phyloP scores from a whole-genome alignment of 2,329 filamentous ascomycete species.

The Sarocladium oryzae region DNA sequence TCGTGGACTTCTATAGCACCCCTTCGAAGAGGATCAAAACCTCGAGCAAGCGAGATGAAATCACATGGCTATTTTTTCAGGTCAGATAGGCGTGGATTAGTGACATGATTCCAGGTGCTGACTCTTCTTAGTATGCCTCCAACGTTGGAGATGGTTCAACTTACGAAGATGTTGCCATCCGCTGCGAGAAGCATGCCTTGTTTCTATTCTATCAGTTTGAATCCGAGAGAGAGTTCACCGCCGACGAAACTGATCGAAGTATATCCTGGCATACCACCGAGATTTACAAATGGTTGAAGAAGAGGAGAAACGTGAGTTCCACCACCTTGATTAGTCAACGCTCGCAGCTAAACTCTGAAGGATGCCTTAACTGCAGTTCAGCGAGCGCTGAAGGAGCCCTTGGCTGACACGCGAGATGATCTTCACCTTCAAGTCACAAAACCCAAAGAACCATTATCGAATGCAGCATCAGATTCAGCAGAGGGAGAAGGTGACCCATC shows the following conservation, averaged over 20 bases:
- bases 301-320: constrained; percentile 35
- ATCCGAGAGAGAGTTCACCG: constrained; percentile 23
- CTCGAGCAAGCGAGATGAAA: constrained; percentile 22
- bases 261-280: constrained; percentile 34
- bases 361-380: not conserved
- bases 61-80: constrained; percentile 24
- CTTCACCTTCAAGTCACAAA: not conserved
- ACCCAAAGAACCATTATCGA: not conserved
- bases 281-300: constrained; percentile 43
- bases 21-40: constrained; percentile 20
- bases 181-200: constrained; percentile 40
- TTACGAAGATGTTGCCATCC: constrained; percentile 39
- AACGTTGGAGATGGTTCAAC: constrained; percentile 46
- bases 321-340: no score
- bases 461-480: no score
- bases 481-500: no score
- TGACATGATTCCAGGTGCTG: no score
- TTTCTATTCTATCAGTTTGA: constrained; percentile 49
- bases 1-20: constrained; percentile 49
- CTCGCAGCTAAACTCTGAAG: not conserved
- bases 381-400: not conserved
- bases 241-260: constrained; percentile 9
- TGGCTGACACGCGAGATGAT: not conserved
- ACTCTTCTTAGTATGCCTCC: constrained; percentile 38
- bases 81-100: no score